These are phyloP conservation scores for Stromatinia cepivora DNA, from an alignment of 2,329 filamentous ascomycete genomes.

Conservation along the genomic window DNA sequence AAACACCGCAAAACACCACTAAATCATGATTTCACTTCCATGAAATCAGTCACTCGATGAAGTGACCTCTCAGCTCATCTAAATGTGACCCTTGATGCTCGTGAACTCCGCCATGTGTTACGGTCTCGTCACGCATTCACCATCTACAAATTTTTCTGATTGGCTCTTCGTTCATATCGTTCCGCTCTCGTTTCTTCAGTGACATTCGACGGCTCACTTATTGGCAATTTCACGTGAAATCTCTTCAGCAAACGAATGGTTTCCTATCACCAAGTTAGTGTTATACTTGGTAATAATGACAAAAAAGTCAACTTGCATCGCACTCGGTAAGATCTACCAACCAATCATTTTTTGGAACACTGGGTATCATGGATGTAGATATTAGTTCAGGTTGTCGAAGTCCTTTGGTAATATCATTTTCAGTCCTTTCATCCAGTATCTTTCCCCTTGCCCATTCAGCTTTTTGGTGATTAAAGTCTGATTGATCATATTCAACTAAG, in stretches of 20 bases:
- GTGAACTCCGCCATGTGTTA: background rate
- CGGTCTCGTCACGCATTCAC: background rate
- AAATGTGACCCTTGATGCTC: background rate
- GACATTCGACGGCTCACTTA: background rate
- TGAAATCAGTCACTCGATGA: no score
- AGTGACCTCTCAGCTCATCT: no score
- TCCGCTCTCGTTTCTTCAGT: background rate
- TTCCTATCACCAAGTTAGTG: background rate
- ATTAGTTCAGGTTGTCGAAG: background rate
- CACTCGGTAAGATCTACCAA: background rate
- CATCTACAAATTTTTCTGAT: background rate
- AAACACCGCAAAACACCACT: no score
- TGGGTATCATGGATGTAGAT: background rate
- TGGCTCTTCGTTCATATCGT: background rate
- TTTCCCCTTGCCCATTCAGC: background rate
- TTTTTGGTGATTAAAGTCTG: background rate
- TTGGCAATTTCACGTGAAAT: background rate
- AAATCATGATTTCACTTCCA: no score
- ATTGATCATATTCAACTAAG: background rate
- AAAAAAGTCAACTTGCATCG: background rate
- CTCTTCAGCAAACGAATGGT: no score
- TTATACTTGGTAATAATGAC: background rate
- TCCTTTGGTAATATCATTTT: background rate
- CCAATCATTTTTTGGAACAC: background rate
- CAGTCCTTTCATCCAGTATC: background rate